Evolutionary conservation across 768 basidiomycete species (phyloP), one percentile per base, ranked within the genome.

Genomic region (Suillus clintonianus): DNA sequence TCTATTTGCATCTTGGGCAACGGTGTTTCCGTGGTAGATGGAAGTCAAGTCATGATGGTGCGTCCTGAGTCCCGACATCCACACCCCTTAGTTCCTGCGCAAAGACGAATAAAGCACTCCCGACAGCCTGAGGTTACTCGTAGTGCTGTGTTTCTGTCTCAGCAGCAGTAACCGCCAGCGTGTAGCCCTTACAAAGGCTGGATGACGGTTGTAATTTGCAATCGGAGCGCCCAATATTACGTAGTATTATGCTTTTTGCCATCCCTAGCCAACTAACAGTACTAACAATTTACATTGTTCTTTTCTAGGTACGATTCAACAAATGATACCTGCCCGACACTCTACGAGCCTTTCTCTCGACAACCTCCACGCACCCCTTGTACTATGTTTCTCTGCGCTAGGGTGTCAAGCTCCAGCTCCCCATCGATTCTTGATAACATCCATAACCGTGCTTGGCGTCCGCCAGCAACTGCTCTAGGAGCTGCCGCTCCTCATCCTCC

Each of bases 171-270:
- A 64, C 64, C 63, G 63, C 64, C 41, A 36, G n/a, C n/a, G 22
- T 9, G 24, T 43, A 59, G 37, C 51, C 48, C 30, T 32, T 22
- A 24, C 24, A 41, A 36, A 27, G 37, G 64, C 64, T 65, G 47
- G 22, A 42, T 65, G 64, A 65, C 41, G 56, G 64, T 17, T n/a
- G 56, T 65, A 65, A 65, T 65, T 65, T 65, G 64, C 64, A 65
- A 63, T 50, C 62, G 57, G 64, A 65, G 32, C 54, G 19, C 24
- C 14, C 30, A 17, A 34, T 19, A 14, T 27, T 32, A 53, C 5
- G 5, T 32, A 10, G 50, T 61, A 43, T 39, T 45, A 27, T 27
- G 4, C 22, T 27, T 39, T 56, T 27, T 24, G 3, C 3, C 17
- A 19, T 22, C 24, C 47, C 32, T 43, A 32, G 30, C 30, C 15